Conservation (phyloP, 495 filamentous ascomycete species). For the Penicillium antarcticum region DNA sequence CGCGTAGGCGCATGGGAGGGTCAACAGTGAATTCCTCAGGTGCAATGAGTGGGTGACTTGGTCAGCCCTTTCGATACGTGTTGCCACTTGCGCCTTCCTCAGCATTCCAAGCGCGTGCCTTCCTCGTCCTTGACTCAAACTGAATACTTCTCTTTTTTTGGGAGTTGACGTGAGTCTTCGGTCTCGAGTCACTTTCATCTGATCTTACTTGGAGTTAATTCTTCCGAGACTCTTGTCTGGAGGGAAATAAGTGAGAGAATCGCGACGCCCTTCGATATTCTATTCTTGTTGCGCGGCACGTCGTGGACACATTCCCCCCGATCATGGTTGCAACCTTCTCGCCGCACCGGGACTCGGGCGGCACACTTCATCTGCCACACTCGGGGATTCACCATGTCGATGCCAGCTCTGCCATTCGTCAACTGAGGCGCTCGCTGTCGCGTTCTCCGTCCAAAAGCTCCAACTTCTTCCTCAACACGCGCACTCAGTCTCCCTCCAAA, state of each 20-base stretch:
- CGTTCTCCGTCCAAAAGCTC: conserved; percentile 79
- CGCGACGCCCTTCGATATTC: conserved; percentile 13
- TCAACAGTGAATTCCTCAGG: conserved; percentile 1
- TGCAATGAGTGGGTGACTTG: conserved; percentile 2
- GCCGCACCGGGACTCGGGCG: conserved; percentile 61
- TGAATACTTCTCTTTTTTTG: not conserved
- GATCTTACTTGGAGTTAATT: conserved; percentile 1
- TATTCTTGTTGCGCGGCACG: conserved; percentile 14
- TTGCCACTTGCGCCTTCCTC: conserved; percentile 1
- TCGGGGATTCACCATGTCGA: conserved; percentile 78
- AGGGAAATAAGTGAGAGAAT: no score
- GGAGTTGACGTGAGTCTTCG: not conserved
- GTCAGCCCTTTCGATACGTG: not conserved
- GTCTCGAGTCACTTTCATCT: not conserved
- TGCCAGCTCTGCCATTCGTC: conserved; percentile 69
- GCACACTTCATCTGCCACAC: conserved; percentile 77
- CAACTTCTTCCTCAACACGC: conserved; percentile 60
- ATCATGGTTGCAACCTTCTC: conserved; percentile 54
- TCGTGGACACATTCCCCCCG: conserved; percentile 19
- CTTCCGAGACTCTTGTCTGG: not conserved
- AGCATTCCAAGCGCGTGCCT: conserved; percentile 7
- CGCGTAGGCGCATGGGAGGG: not conserved
- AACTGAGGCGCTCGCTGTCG: conserved; percentile 79
- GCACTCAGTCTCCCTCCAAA: conserved; percentile 53
- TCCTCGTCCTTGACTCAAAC: not conserved